Conservation (phyloP, 768 basidiomycete genomes). For the Terana coerulea region DNA sequence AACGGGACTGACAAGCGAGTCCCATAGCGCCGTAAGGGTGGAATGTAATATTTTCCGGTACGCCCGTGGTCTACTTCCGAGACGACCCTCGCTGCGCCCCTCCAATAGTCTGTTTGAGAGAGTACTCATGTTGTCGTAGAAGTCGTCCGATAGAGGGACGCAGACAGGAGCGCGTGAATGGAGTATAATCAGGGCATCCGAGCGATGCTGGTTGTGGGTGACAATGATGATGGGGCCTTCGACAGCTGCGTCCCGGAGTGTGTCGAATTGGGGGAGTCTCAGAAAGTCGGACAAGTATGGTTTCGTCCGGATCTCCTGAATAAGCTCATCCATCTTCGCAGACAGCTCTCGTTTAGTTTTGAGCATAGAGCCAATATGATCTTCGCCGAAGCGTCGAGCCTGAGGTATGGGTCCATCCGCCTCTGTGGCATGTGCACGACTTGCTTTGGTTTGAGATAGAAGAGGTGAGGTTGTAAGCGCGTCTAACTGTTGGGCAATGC, state of each 20-base stretch:
- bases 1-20: neutral
- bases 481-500: no score
- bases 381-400: neutral
- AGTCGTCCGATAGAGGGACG: conserved; percentile 7
- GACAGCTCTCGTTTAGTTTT: conserved; percentile 7
- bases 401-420: no score
- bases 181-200: conserved; percentile 33
- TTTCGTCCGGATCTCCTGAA: conserved; percentile 27
- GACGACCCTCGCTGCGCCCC: no score
- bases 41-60: no score
- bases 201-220: conserved; percentile 28
- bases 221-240: conserved; percentile 37
- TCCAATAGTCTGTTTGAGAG: no score
- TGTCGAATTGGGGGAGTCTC: no score
- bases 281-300: conserved; percentile 33
- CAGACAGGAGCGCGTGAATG: conserved; percentile 2
- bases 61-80: no score
- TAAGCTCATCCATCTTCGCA: conserved; percentile 11
- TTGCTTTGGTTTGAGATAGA: no score
- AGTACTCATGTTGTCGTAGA: no score
- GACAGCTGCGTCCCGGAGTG: conserved; percentile 25
- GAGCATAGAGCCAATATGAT: neutral
- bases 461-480: no score
- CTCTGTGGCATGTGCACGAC: no score
- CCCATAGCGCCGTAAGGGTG: no score